Evolutionary conservation across 164 flowering plant genomes (phyloP), one percentile per base, ranked within the genome.

Genomic region (Macadamia tetraphylla): DNA sequence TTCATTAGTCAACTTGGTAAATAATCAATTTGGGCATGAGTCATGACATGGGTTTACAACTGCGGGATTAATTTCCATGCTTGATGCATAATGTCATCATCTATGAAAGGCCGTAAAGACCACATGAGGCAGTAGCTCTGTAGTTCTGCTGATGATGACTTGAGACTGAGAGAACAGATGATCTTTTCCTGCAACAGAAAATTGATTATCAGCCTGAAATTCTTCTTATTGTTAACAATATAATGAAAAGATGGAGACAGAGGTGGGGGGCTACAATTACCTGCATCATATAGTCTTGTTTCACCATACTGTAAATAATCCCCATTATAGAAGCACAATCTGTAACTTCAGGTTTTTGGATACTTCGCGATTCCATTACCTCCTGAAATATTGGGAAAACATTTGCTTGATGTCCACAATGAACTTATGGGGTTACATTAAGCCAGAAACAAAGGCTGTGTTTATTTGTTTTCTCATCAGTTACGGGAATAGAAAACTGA

Each of bases 101-200:
- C 74, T 60, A 90, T 65, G 57, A 73, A 87, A 1, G 97, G 98
- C 49, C 87, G 83, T 69, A 93, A 62, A 58, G 92, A 83, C 95
- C 92, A 93, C 92, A 90, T 84, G 35, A 71, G 57, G 76, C 84
- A 77, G 73, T 93, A 90, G 84, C 82, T 83, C 74, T 88, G 92
- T 68, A 93, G 67, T 73, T 86, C 88, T 18, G 69, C 90, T 2
- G 83, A 64, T 43, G 82, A 72, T 35, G 84, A 70, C 52, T 74
- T 79, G 43, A 80, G 77, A 57, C 66, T 76, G 15, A 88, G 69
- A 35, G 91, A 81, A 62, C 72, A 71, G 49, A 89, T 79, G 18
- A 93, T 84, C 74, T 58, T 85, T 73, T 87, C 96, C 95, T 87
- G 85, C 74, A 73, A 64, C 12, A 70, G n/a, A 30, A 60, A 23